Evolutionary conservation across 2,329 filamentous ascomycete genomes (phyloP).

Genomic region (Aspergillus aculeatinus): DNA sequence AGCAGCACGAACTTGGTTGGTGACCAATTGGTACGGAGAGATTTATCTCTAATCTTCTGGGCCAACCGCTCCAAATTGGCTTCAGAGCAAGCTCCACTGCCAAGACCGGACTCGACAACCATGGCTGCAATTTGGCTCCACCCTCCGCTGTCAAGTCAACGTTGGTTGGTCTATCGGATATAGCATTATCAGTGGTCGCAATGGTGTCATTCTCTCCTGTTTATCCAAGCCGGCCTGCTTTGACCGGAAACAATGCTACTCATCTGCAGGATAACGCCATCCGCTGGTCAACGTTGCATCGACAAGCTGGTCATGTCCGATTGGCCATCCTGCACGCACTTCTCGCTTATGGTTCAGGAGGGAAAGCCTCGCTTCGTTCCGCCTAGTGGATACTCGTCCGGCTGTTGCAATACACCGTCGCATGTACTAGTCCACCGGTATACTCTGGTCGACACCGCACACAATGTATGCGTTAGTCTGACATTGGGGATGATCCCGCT

Average conservation of each 20-base stretch:
- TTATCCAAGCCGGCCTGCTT: not conserved
- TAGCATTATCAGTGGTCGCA: conserved; percentile 5
- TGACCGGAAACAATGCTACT: not conserved
- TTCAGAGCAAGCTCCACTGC: conserved; percentile 7
- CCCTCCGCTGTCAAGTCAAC: not conserved
- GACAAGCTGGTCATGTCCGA: not conserved
- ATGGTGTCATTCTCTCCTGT: conserved; percentile 5
- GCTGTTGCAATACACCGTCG: not conserved
- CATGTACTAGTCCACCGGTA: not conserved
- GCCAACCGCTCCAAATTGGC: conserved; percentile 2
- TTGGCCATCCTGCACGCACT: not conserved
- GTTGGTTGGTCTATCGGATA: not conserved
- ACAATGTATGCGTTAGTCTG: not conserved
- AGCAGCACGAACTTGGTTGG: not conserved
- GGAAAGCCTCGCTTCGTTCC: not conserved
- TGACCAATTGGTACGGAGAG: not conserved
- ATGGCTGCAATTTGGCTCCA: not conserved
- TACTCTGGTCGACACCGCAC: not conserved
- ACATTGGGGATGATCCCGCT: too few relatives aligned
- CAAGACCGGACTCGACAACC: not conserved
- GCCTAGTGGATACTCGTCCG: not conserved
- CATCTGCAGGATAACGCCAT: not conserved
- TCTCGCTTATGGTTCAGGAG: not conserved
- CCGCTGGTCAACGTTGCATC: not conserved
- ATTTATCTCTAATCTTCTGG: not conserved